Conservation (phyloP, 2,329 filamentous ascomycete genomes). For the Aspergillus carbonarius region DNA sequence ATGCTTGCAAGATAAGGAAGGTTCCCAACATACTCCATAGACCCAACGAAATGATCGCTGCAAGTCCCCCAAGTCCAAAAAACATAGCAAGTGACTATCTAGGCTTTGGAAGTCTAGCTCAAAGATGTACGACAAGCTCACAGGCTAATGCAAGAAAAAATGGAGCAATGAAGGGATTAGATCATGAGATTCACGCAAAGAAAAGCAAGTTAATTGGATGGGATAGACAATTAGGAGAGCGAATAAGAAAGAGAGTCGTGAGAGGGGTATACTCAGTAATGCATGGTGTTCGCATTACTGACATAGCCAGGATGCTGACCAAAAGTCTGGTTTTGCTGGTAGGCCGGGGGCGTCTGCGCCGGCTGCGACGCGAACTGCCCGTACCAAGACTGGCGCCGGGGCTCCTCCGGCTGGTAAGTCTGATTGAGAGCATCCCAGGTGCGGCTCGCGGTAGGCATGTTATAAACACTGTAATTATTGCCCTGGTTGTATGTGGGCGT, state of each 20-base stretch:
- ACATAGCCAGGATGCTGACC: slow-evolving; percentile 29
- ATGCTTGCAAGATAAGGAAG: background rate
- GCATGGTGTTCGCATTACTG: slow-evolving; percentile 23
- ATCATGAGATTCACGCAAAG: slow-evolving; percentile 5
- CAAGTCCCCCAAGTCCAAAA: background rate
- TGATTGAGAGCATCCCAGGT: slow-evolving; percentile 40
- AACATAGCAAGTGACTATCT: background rate
- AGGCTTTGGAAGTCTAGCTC: slow-evolving; percentile 8
- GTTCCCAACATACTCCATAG: background rate
- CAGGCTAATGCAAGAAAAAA: slow-evolving; percentile 3
- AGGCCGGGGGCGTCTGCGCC: slow-evolving; percentile 22
- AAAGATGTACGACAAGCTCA: slow-evolving; percentile 10
- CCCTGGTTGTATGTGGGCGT: slow-evolving; percentile 14
- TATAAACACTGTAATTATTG: slow-evolving; percentile 30
- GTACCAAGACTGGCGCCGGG: slow-evolving; percentile 36
- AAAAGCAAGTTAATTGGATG: background rate
- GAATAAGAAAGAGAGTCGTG: background rate
- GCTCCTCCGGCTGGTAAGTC: slow-evolving; percentile 29
- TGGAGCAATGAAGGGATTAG: slow-evolving; percentile 2
- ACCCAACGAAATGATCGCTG: background rate
- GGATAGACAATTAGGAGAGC: background rate
- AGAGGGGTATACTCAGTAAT: slow-evolving; percentile 16
- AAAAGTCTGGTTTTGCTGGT: slow-evolving; percentile 30
- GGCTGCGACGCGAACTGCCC: slow-evolving; percentile 29
- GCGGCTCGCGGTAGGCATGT: slow-evolving; percentile 35